Percentiles rank a stretch among this genome's conserved stretches.
Evolutionary conservation across 208 protist species (phyloP).

Genomic region (Leishmania martiniquensis): DNA sequence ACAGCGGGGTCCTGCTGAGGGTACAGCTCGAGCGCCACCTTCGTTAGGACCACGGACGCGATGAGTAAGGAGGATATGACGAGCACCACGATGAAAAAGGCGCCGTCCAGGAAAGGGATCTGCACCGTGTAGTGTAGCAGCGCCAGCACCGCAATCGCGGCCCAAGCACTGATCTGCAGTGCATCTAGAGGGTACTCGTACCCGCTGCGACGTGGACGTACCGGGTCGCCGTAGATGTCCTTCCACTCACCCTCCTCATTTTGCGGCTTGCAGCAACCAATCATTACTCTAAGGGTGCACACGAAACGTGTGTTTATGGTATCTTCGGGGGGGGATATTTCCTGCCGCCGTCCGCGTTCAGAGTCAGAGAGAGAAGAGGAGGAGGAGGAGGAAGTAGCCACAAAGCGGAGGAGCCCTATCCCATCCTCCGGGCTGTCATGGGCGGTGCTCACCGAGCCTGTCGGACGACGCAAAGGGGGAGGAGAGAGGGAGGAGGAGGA

Average conservation of each 20-base stretch:
- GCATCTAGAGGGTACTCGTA: conserved; percentile 79
- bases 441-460: not conserved
- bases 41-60: conserved; percentile 39
- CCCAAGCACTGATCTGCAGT: conserved; percentile 75
- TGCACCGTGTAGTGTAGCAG: conserved; percentile 70
- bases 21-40: conserved; percentile 69
- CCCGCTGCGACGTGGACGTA: conserved; percentile 75
- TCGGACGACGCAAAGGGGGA: not conserved
- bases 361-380: not conserved
- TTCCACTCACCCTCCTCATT: conserved; percentile 67
- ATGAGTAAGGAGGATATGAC: conserved; percentile 54
- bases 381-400: not conserved
- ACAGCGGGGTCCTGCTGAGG: conserved; percentile 75
- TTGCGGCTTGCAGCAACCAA: conserved; percentile 37
- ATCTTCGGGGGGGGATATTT: not conserved
- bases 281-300: conserved; percentile 2
- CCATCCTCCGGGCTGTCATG: not conserved
- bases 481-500: not conserved
- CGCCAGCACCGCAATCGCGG: conserved; percentile 46
- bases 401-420: not conserved
- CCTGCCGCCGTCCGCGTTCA: not conserved
- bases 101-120: conserved; percentile 61
- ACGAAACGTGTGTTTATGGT: too few relatives aligned
- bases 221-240: conserved; percentile 82
- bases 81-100: conserved; percentile 44